Base-by-base conservation (phyloP, 345 rosid genomes). In the Eucalyptus curtisii region DNA sequence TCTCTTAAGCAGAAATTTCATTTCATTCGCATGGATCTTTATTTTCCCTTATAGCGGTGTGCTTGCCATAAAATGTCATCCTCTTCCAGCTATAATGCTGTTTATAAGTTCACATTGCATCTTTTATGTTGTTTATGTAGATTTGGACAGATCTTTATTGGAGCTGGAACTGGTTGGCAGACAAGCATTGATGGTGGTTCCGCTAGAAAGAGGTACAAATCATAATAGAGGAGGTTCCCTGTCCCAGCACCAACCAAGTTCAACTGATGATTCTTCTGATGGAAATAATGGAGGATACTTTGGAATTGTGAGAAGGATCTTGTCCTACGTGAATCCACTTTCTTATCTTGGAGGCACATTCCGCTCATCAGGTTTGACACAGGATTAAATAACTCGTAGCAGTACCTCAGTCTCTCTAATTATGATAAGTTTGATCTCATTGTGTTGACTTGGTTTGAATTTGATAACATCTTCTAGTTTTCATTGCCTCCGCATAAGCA, bases 171-270 rank as follows among this genome's bases (percentile, higher is more conserved):
- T 97, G 91, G 91, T 92, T 55, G 94, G 92, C 87, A 96, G 99
- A 92, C 99, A 97, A 93, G 96, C 99, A 88, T 90, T 97, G 91
- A 89, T 97, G 59, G 97, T 96, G 89, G 98, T 97, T 87, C 96
- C 93, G 4, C 96, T 49, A 88, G 93, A 88, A 89, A 90, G 90
- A 89, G 90, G 92, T 85, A 86, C 92, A 25, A 90, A 90, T 87
- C 86, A 91, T 88, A 88, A 89, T 53, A 89, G 93, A 91, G 94
- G 91, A 91, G 91, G 86, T 86, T 90, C 94, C 61, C 68, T 89
- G 71, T 88, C 94, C 19, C 91, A 92, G 88, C 87, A 87, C 86
- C 89, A 59, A 85, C 86, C 87, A 45, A 86, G 48, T 90, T 80
- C 89, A 33, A 30, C 92, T 88, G 87, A 87, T 88, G 91, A 91